Evolutionary conservation across 768 basidiomycete genomes (phyloP).

Genomic region (Agrocybe praecox): DNA sequence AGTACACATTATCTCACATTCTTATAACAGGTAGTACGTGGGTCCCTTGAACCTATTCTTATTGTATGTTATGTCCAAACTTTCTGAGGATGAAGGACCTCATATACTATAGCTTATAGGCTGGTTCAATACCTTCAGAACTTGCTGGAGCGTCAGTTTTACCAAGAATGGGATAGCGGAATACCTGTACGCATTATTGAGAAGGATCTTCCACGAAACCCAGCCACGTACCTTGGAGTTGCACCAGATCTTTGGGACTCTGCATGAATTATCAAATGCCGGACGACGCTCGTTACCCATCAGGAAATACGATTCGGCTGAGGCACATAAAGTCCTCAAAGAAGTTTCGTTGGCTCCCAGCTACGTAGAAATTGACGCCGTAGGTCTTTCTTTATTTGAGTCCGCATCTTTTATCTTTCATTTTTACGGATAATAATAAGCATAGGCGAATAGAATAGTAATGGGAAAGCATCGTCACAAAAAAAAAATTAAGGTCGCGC

Average conservation of each 20-base stretch:
- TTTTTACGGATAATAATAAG: not conserved
- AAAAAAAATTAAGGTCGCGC: conserved; percentile 33
- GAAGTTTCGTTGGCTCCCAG: conserved; percentile 28
- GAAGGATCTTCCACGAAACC: conserved; percentile 32
- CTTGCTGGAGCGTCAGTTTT: conserved; percentile 42
- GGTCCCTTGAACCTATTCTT: not conserved
- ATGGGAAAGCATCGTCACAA: conserved; percentile 33
- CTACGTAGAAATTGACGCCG: too few species aligned
- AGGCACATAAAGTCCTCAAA: conserved; percentile 21
- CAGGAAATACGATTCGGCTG: conserved; percentile 34
- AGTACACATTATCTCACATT: too few species aligned
- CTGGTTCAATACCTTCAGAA: conserved; percentile 48
- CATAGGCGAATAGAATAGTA: not conserved
- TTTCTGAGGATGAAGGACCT: not conserved
- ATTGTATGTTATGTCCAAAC: not conserved
- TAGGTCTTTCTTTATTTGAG: too few species aligned
- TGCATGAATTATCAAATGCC: conserved; percentile 23
- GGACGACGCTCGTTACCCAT: conserved; percentile 22
- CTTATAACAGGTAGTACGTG: too few species aligned
- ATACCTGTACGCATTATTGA: conserved; percentile 58
- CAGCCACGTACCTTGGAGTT: conserved; percentile 50
- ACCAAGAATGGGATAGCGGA: conserved; percentile 45
- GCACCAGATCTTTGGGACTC: conserved; percentile 37
- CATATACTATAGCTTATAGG: conserved; percentile 22
- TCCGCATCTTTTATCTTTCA: too few species aligned